Evolutionary conservation across 164 flowering plant species (phyloP), one percentile per base, ranked within the genome.

Genomic region (Nymphaea colorata): DNA sequence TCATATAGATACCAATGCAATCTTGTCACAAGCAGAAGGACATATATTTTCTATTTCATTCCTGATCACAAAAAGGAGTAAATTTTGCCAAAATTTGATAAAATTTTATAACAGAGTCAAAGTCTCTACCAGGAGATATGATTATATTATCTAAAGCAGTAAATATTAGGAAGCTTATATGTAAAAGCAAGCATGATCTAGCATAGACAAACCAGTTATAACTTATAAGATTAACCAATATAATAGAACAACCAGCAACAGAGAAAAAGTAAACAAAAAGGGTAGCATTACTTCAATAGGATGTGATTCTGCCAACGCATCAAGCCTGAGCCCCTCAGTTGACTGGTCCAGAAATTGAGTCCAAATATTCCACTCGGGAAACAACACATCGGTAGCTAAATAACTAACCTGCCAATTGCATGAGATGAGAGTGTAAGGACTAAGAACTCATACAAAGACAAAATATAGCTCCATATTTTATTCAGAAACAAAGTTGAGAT

Each of bases 331-430:
- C 63, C 99, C 99, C 61, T 77, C 90, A 62, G 87, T 83, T 67
- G 81, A 82, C 79, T 90, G 82, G 67, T 86, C 94, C 66, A 92
- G 91, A 82, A 95, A 95, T 71, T 92, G 99, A 71, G 94, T 90
- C 99, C 99, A 95, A 74, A 95, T 79, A 74, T 95, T 82, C 99
- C 98, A 95, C 66, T 90, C 94, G 11, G 99, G 99, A 74, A 92
- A 95, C 74, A 95, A 72, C 79, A 76, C 76, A 83, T 95, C 99
- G 79, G 81, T 71, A 18, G 99, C 94, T 61, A 95, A 78, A 77
- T 95, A 95, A 78, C 97, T 89, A 66, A 95, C 92, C 99, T 91
- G 74, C 61, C 71, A 64, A 68, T 64, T n/a, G 64, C 3, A 61
- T 7, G 11, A 47, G 55, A 47, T 45, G 11, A 5, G 53, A 45